phyloP scores from a whole-genome alignment of 2,329 filamentous ascomycete species.

The Paraphaeosphaeria sporulosa region DNA sequence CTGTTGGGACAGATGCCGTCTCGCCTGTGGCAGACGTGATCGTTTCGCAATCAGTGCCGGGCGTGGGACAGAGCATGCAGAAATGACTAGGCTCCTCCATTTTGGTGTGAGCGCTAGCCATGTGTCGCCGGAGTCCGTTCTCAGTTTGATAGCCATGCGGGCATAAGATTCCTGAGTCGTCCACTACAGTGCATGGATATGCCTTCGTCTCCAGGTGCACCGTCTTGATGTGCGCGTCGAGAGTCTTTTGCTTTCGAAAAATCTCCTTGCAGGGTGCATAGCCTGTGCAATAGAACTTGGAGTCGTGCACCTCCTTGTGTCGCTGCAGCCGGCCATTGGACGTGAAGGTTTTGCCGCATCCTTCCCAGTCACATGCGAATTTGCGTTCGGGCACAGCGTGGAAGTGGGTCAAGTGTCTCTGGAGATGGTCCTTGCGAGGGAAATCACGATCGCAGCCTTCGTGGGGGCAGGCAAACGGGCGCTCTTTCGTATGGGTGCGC shows the following conservation, averaged over 20 bases:
- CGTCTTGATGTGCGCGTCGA: constrained; percentile 81
- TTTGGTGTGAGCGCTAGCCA: constrained; percentile 72
- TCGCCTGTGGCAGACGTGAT: constrained; percentile 34
- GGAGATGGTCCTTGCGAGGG: constrained; percentile 83
- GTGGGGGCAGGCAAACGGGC: constrained; percentile 77
- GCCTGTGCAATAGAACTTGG: constrained; percentile 76
- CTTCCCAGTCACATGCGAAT: constrained; percentile 74
- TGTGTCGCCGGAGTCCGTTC: constrained; percentile 74
- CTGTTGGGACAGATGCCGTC: constrained; percentile 21
- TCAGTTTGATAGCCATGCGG: constrained; percentile 75
- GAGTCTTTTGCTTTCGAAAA: constrained; percentile 87
- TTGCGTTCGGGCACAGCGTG: constrained; percentile 70
- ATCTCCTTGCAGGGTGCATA: constrained; percentile 75
- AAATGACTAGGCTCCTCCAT: constrained; percentile 63
- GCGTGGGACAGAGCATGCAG: constrained; percentile 72
- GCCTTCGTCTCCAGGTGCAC: constrained; percentile 77
- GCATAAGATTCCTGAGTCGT: constrained; percentile 66
- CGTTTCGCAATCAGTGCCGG: constrained; percentile 43
- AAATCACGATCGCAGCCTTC: constrained; percentile 82
- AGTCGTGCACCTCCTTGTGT: constrained; percentile 80
- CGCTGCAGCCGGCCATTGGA: constrained; percentile 79
- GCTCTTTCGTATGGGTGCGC: constrained; percentile 84
- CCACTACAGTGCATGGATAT: constrained; percentile 72
- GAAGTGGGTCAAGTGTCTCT: constrained; percentile 82
- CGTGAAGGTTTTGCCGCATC: constrained; percentile 81